Percentiles rank a stretch among this genome's conserved stretches.
These are phyloP conservation scores for Saccharomycopsis crataegensis DNA, from an alignment of 1,139 yeast genomes.

Conservation along the genomic window DNA sequence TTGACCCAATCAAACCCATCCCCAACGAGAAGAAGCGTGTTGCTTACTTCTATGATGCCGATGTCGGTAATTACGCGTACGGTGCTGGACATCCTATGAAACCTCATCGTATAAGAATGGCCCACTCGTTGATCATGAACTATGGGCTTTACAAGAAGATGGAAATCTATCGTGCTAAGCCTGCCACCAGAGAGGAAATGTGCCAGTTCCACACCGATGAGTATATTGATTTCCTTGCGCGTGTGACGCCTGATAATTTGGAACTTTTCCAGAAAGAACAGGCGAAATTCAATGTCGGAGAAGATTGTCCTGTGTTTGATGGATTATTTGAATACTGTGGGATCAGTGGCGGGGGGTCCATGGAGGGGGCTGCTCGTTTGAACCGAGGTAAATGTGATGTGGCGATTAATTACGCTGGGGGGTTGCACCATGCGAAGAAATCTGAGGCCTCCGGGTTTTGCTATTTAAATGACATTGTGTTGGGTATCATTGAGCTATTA, in stretches of 20 bases:
- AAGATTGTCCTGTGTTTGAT: slow-evolving; percentile 95
- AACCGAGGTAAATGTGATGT: slow-evolving; percentile 92
- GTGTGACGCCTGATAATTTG: slow-evolving; percentile 92
- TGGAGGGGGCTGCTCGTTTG: slow-evolving; percentile 94
- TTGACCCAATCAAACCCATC: slow-evolving; percentile 51
- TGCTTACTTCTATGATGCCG: slow-evolving; percentile 61
- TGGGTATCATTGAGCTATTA: slow-evolving; percentile 82
- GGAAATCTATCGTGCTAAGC: slow-evolving; percentile 94
- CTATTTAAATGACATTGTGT: slow-evolving; percentile 81
- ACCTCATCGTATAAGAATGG: slow-evolving; percentile 98
- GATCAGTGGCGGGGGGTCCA: slow-evolving; percentile 91
- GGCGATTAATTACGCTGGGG: slow-evolving; percentile 96
- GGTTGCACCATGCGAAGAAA: slow-evolving; percentile 94
- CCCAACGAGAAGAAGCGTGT: slow-evolving; percentile 55
- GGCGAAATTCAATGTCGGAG: slow-evolving; percentile 92
- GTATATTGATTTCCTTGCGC: slow-evolving; percentile 84
- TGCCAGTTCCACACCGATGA: slow-evolving; percentile 98
- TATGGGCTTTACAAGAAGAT: slow-evolving; percentile 93
- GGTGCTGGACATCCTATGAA: slow-evolving; percentile 99
- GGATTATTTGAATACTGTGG: slow-evolving; percentile 94
- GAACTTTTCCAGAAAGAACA: slow-evolving; percentile 90
- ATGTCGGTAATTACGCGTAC: slow-evolving; percentile 94
- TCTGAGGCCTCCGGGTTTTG: slow-evolving; percentile 96
- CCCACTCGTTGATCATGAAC: slow-evolving; percentile 94
- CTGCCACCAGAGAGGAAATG: slow-evolving; percentile 98